Percentiles rank a stretch among this genome's conserved stretches.
Evolutionary conservation across 2,329 filamentous ascomycete species (phyloP).

Genomic region (Penicillium sp.): DNA sequence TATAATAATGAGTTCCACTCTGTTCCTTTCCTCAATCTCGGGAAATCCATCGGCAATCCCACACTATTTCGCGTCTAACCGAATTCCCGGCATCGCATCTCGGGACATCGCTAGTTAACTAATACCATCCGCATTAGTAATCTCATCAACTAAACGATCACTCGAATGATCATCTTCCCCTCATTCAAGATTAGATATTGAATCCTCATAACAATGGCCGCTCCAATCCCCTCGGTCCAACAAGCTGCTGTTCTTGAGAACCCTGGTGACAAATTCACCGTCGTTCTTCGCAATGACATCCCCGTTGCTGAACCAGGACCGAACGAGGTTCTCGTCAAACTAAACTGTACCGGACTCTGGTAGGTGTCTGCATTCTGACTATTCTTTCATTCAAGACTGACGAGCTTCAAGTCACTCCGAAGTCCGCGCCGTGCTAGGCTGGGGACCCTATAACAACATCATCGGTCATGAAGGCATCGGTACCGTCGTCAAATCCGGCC

Average conservation of each 20-base stretch:
- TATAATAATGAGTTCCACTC: no score
- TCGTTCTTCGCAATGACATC: constrained; percentile 11
- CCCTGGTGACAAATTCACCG: constrained; percentile 12
- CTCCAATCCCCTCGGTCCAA: constrained; percentile 6
- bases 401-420: constrained; percentile 17
- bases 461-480: constrained; percentile 27
- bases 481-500: constrained; percentile 14
- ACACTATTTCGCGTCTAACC: no score
- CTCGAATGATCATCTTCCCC: no score
- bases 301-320: constrained; percentile 13
- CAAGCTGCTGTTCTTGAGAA: constrained; percentile 15
- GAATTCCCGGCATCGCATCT: no score
- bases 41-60: no score
- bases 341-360: constrained; percentile 23
- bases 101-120: no score
- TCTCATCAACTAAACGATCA: no score
- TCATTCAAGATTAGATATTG: no score
- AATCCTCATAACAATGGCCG: neutral
- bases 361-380: constrained; percentile 2
- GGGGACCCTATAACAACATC: constrained; percentile 23
- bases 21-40: no score
- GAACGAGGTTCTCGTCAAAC: constrained; percentile 21
- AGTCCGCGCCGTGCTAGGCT: constrained; percentile 20
- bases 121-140: no score
- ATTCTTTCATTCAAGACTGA: neutral